Base-by-base conservation (phyloP, 768 basidiomycete species). In the Mycena pura region DNA sequence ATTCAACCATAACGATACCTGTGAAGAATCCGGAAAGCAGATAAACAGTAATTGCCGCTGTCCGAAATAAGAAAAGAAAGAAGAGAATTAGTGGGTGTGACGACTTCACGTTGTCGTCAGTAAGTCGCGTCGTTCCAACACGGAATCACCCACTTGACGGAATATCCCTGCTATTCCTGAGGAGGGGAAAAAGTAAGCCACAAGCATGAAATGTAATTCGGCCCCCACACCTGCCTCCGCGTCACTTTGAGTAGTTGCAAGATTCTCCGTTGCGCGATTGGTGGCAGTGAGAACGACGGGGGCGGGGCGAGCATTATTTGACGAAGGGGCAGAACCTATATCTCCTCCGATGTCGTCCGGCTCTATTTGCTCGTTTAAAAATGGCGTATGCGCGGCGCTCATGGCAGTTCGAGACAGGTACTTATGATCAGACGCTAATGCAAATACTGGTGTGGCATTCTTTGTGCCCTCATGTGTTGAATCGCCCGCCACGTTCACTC, bases 11-110 rank as follows among this genome's bases (percentile, higher is more conserved):
- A n/a, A n/a, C n/a, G n/a, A n/a, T 6, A 66, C 64, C 56, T 38
- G 64, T 66, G 9, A 66, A 21, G 79, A 89, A 89, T 3, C 95
- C 96, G 65, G 91, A 94, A n/a, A 99, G 82, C 44, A 99, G 84
- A 75, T 99, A 99, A 3, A 95, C 92, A 7, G 88, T 79, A 55
- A 99, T 86, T n/a, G 97, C 96, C 6, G 89, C 82, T 62, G 87
- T 84, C 44, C 95, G 85, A 80, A 99, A 97, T 72, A 94, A 76
- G 75, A 89, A 99, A 40, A 99, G 82, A 73, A 89, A 93, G 70
- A 95, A 86, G n/a, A 99, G 82, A 14, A 89, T 88, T 41, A 90
- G 68, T 3, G 95, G 91, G 69, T 93, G 92, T 10, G 91, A 84
- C 54, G 92, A 93, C 89, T 92, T 41, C n/a, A n/a, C n/a, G 59